Percentiles rank a stretch among this genome's conserved stretches.
phyloP scores from a whole-genome alignment of 805 yeast species.

The Wickerhamiella azymoides region DNA sequence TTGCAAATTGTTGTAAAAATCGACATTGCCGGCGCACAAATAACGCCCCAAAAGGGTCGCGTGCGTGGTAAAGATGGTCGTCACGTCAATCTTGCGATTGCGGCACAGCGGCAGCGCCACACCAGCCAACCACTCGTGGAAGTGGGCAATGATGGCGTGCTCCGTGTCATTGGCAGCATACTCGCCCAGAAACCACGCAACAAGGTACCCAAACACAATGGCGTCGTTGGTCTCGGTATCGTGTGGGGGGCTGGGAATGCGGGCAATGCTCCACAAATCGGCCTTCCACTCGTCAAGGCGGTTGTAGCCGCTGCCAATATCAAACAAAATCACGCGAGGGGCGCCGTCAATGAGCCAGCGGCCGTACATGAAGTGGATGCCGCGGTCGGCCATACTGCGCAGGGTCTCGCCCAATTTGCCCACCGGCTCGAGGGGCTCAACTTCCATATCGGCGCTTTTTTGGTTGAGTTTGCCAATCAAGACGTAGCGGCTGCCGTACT shows the following conservation, averaged over 20 bases:
- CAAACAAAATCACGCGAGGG: slow-evolving; percentile 82
- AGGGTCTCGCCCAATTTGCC: slow-evolving; percentile 45
- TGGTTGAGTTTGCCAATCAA: slow-evolving; percentile 76
- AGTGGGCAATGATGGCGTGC: slow-evolving; percentile 84
- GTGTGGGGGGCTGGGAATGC: slow-evolving; percentile 84
- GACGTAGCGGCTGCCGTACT: slow-evolving; percentile 75
- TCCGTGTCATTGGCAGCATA: slow-evolving; percentile 69
- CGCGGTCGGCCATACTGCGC: slow-evolving; percentile 68
- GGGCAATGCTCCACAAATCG: slow-evolving; percentile 81
- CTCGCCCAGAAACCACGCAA: slow-evolving; percentile 96
- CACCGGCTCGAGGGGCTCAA: slow-evolving; percentile 47
- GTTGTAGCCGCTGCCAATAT: slow-evolving; percentile 55
- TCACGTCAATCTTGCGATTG: slow-evolving; percentile 80
- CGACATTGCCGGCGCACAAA: slow-evolving; percentile 91
- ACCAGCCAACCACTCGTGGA: slow-evolving; percentile 98
- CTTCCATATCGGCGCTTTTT: slow-evolving; percentile 59
- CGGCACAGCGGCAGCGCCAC: slow-evolving; percentile 87
- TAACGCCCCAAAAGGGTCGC: slow-evolving; percentile 93
- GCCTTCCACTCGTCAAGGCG: slow-evolving; percentile 85
- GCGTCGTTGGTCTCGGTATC: slow-evolving; percentile 89
- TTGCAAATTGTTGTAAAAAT: slow-evolving; percentile 82
- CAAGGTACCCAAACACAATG: slow-evolving; percentile 77
- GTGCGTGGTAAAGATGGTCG: slow-evolving; percentile 93
- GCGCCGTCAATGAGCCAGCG: slow-evolving; percentile 98
- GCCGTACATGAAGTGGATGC: slow-evolving; percentile 74